A percentile compares a stretch with the other conserved stretches of the same genome.
phyloP scores from a whole-genome alignment of 345 rosid species.

The Isatis tinctoria region DNA sequence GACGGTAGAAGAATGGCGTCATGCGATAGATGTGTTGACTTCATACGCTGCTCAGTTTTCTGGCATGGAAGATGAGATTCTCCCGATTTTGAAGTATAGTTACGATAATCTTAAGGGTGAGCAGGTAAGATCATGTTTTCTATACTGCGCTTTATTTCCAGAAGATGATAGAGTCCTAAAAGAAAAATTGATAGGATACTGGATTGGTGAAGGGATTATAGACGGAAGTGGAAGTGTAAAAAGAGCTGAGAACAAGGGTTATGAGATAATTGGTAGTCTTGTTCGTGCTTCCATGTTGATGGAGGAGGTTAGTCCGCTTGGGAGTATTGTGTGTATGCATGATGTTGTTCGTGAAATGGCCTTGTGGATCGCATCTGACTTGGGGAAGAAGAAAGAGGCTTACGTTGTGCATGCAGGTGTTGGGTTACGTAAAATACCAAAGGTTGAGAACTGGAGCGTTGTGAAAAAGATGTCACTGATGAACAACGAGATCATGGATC shows the following conservation, averaged over 20 bases:
- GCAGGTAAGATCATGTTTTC: slow-evolving; percentile 21
- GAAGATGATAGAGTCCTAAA: neutral
- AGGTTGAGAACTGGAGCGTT: neutral
- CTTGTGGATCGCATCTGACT: slow-evolving; percentile 26
- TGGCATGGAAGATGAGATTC: slow-evolving; percentile 26
- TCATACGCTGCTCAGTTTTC: neutral
- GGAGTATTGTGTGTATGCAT: slow-evolving; percentile 31
- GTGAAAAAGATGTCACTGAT: slow-evolving; percentile 28
- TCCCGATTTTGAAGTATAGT: slow-evolving; percentile 36
- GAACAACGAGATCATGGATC: neutral
- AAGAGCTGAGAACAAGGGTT: slow-evolving; percentile 20
- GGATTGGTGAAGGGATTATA: slow-evolving; percentile 29
- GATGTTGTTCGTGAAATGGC: slow-evolving; percentile 47
- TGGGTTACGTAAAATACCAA: neutral
- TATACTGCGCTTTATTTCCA: slow-evolving; percentile 39
- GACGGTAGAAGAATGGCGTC: slow-evolving; percentile 28
- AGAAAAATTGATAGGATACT: slow-evolving; percentile 20
- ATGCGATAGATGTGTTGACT: slow-evolving; percentile 20
- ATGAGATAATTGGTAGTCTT: slow-evolving; percentile 26
- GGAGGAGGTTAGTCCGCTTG: neutral
- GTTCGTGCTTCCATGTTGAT: slow-evolving; percentile 35
- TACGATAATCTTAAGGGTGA: slow-evolving; percentile 12
- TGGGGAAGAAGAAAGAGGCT: neutral
- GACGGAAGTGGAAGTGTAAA: slow-evolving; percentile 4
- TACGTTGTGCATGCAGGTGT: neutral